Conservation (phyloP, 2,329 filamentous ascomycete species). For the Aureobasidium lini region DNA sequence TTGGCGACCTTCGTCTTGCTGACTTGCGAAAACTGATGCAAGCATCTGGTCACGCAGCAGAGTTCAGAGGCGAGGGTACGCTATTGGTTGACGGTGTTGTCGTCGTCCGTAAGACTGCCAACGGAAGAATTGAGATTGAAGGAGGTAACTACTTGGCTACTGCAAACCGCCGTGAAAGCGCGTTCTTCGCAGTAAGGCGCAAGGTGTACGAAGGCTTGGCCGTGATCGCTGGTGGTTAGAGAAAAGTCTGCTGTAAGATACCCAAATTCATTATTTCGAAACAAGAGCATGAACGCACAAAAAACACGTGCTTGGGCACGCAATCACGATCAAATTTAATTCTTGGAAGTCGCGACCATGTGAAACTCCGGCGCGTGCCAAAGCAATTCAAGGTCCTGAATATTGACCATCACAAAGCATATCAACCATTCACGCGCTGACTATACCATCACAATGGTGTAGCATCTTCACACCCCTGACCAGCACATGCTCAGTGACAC, state of each 20-base stretch:
- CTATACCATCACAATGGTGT: neutral
- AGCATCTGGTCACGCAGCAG: conserved; percentile 72
- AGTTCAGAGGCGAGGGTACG: conserved; percentile 89
- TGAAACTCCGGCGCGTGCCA: neutral
- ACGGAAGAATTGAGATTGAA: conserved; percentile 84
- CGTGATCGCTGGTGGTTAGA: conserved; percentile 68
- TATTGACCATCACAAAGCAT: neutral
- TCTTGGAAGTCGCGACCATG: neutral
- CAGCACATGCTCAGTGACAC: neutral
- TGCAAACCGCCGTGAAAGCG: conserved; percentile 46
- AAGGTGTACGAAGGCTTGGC: conserved; percentile 93
- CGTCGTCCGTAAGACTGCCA: conserved; percentile 78
- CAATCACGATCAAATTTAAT: neutral
- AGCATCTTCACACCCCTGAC: neutral
- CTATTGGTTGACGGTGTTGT: conserved; percentile 83
- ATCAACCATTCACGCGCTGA: neutral
- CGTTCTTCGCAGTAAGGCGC: conserved; percentile 79
- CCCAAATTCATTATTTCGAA: neutral
- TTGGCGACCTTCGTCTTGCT: conserved; percentile 83
- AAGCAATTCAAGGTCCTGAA: neutral
- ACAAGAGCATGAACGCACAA: neutral
- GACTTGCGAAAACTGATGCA: conserved; percentile 82
- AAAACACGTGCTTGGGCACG: neutral
- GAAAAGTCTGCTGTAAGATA: conserved; percentile 17
- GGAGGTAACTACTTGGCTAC: conserved; percentile 54